Percentiles rank a stretch among this genome's conserved stretches.
These are phyloP conservation scores for Trametes gibbosa DNA, from an alignment of 768 basidiomycete species.

Conservation along the genomic window DNA sequence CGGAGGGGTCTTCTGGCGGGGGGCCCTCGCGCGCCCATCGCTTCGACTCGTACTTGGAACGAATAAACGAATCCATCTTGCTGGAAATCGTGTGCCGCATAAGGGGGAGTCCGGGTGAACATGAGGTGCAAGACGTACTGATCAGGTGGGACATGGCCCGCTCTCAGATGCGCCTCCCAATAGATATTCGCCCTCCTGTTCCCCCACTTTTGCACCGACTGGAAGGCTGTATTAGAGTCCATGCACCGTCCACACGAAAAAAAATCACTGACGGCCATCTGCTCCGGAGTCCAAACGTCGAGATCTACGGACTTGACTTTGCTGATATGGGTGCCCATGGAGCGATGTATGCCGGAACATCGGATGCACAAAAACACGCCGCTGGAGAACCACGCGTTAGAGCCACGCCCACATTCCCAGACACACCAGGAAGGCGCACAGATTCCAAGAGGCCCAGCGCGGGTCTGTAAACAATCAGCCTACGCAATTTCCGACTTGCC, in stretches of 20 bases:
- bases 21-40: slow-evolving; percentile 95
- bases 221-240: background rate
- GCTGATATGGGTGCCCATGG: slow-evolving; percentile 98
- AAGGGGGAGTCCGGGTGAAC: background rate
- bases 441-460: slow-evolving; percentile 97
- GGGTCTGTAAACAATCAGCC: slow-evolving; percentile 58
- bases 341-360: slow-evolving; percentile 95
- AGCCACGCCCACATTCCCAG: background rate
- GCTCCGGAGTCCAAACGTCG: slow-evolving; percentile 96
- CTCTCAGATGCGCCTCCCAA: slow-evolving; percentile 95
- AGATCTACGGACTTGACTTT: slow-evolving; percentile 97
- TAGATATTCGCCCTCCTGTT: slow-evolving; percentile 90
- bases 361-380: slow-evolving; percentile 95
- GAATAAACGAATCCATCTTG: slow-evolving; percentile 97
- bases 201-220: slow-evolving; percentile 93
- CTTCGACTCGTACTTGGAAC: slow-evolving; percentile 92
- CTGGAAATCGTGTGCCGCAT: slow-evolving; percentile 37
- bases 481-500: background rate
- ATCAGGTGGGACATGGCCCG: slow-evolving; percentile 89
- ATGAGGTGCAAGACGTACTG: slow-evolving; percentile 61
- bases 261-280: slow-evolving; percentile 73
- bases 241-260: background rate
- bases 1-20: slow-evolving; percentile 75
- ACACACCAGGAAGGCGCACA: slow-evolving; percentile 46
- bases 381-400: slow-evolving; percentile 35